A percentile compares a stretch with the other conserved stretches of the same genome.
phyloP scores from a whole-genome alignment of 768 basidiomycete genomes.

The Psilocybe cubensis region DNA sequence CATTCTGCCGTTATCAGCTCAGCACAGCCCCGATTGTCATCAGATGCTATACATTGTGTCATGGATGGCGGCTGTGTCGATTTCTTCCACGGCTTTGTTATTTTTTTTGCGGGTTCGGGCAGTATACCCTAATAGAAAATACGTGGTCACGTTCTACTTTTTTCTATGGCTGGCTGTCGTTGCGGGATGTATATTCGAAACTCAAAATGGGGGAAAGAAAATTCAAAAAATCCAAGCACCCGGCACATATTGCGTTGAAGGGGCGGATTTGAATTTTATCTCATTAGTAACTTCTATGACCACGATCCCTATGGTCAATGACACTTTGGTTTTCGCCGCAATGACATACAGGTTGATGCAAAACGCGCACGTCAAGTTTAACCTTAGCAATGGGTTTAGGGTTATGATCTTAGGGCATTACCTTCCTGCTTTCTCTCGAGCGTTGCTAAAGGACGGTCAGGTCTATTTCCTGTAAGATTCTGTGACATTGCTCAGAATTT shows the following conservation, averaged over 20 bases:
- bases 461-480: constrained; percentile 27
- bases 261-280: constrained; percentile 12
- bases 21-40: background rate
- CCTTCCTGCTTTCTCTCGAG: constrained; percentile 27
- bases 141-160: constrained; percentile 1
- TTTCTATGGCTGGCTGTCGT: constrained; percentile 5
- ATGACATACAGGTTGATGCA: constrained; percentile 31
- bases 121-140: background rate
- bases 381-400: constrained; percentile 10
- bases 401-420: constrained; percentile 23
- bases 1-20: background rate
- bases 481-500: background rate
- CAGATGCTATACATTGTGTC: background rate
- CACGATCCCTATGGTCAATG: constrained; percentile 24
- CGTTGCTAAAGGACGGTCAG: constrained; percentile 32
- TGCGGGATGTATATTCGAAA: constrained; percentile 3
- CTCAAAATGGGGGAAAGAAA: background rate
- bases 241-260: constrained; percentile 9
- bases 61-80: background rate
- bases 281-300: constrained; percentile 3
- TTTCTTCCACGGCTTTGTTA: constrained; percentile 2
- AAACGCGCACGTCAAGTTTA: constrained; percentile 8
- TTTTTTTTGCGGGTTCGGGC: constrained; percentile 11
- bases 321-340: constrained; percentile 32
- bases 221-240: constrained; percentile 16